phyloP scores from a whole-genome alignment of 441 rosid species.

The Mallotus japonicus region DNA sequence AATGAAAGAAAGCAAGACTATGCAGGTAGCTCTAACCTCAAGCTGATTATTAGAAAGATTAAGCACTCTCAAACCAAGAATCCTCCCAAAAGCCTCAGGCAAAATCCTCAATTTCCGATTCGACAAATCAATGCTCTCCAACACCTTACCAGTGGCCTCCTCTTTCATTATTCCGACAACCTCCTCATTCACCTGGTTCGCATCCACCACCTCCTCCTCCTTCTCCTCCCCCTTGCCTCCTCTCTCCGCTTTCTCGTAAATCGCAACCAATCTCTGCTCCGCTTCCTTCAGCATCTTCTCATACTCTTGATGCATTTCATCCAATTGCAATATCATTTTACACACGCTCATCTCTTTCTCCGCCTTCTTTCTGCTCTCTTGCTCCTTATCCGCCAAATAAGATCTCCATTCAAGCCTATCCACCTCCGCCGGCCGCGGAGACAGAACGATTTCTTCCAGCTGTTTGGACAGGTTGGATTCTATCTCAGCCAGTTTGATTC shows the following conservation, averaged over 20 bases:
- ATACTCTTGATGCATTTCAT: constrained; percentile 73
- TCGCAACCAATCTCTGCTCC: constrained; percentile 62
- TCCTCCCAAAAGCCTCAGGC: constrained; percentile 81
- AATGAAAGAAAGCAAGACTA: no score
- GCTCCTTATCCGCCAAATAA: constrained; percentile 54
- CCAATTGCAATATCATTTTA: constrained; percentile 55
- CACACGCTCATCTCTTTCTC: constrained; percentile 52
- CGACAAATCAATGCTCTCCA: constrained; percentile 67
- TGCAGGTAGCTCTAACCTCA: constrained; percentile 39
- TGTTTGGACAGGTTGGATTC: constrained; percentile 55
- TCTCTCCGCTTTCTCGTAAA: constrained; percentile 58
- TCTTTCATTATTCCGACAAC: constrained; percentile 58
- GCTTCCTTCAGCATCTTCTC: constrained; percentile 72
- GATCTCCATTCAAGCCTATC: constrained; percentile 54
- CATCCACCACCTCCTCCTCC: constrained; percentile 26
- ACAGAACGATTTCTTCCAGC: constrained; percentile 67
- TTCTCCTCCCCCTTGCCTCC: constrained; percentile 30
- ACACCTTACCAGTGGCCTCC: constrained; percentile 43
- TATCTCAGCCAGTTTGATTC: constrained; percentile 48
- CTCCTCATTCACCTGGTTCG: constrained; percentile 45
- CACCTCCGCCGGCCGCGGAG: constrained; percentile 49
- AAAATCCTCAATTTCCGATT: constrained; percentile 49
- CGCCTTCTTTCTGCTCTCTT: constrained; percentile 49
- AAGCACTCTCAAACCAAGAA: constrained; percentile 57
- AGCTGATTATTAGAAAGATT: constrained; percentile 70